Conservation (phyloP, 306 rosid genomes). For the Acacia melanoxylon region DNA sequence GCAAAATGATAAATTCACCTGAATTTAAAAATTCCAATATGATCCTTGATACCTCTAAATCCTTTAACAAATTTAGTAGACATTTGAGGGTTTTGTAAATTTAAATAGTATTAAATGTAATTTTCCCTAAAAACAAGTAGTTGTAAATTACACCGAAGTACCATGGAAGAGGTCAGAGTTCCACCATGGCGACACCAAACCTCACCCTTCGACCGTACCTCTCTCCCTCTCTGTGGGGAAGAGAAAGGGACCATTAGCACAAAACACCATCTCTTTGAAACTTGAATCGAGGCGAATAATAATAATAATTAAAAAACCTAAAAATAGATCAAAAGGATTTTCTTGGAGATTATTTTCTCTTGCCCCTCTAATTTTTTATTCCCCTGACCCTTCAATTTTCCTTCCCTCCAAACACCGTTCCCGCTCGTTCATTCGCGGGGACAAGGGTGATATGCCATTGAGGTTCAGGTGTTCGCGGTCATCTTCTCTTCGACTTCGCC, state of each 20-base stretch:
- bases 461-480: slow-evolving; percentile 18
- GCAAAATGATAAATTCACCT: no score
- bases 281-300: not conserved
- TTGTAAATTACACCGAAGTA: slow-evolving; percentile 34
- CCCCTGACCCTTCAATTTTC: slow-evolving; percentile 29
- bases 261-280: slow-evolving; percentile 17
- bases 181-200: not conserved
- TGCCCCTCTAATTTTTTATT: not conserved
- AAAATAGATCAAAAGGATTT: not conserved
- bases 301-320: not conserved
- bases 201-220: slow-evolving; percentile 19
- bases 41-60: no score
- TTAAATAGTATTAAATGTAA: no score
- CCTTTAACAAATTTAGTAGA: no score
- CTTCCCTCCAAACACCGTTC: slow-evolving; percentile 71
- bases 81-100: no score
- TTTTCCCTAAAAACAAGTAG: not conserved
- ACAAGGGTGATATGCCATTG: slow-evolving; percentile 9
- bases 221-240: slow-evolving; percentile 13
- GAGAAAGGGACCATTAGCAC: not conserved
- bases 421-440: slow-evolving; percentile 36
- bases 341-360: slow-evolving; percentile 44
- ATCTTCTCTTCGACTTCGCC: slow-evolving; percentile 37
- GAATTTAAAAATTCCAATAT: no score
- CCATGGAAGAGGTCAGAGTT: slow-evolving; percentile 32